These are phyloP conservation scores for sorghum (Sorghum bicolor) DNA, from an alignment of 176 grass and related monocot genomes.

Conservation along the genomic window DNA sequence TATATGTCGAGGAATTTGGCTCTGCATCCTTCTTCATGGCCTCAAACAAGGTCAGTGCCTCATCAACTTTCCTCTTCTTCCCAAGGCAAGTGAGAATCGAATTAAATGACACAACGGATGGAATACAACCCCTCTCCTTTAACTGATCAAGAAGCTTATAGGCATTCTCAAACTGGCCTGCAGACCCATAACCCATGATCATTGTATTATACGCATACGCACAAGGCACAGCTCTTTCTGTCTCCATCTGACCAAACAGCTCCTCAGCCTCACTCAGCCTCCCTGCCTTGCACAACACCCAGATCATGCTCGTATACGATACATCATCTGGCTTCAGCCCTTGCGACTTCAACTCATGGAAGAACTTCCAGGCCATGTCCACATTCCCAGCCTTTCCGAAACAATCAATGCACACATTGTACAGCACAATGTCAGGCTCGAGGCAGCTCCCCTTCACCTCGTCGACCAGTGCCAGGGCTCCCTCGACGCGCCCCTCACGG, in stretches of 20 bases:
- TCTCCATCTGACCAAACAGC: conserved; percentile 75
- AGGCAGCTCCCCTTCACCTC: conserved; percentile 85
- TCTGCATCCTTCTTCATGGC: conserved; percentile 89
- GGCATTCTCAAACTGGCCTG: conserved; percentile 62
- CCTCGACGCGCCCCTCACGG: conserved; percentile 50
- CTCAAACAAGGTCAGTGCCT: conserved; percentile 64
- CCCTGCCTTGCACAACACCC: conserved; percentile 72
- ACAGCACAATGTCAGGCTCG: conserved; percentile 67
- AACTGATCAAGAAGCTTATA: conserved; percentile 66
- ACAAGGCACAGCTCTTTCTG: conserved; percentile 57
- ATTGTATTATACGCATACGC: conserved; percentile 84
- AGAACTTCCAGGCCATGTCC: conserved; percentile 96
- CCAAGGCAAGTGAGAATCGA: conserved; percentile 87
- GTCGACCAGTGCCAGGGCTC: conserved; percentile 54
- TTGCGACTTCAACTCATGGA: conserved; percentile 72
- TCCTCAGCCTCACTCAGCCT: conserved; percentile 69
- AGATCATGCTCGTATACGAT: conserved; percentile 88
- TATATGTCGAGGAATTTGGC: conserved; percentile 79
- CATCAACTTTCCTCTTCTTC: conserved; percentile 62
- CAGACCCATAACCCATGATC: conserved; percentile 91
- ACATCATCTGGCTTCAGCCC: conserved; percentile 77
- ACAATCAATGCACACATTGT: conserved; percentile 88
- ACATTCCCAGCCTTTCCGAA: conserved; percentile 91
- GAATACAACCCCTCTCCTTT: conserved; percentile 89
- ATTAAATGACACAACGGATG: conserved; percentile 86